Evolutionary conservation across 2,329 filamentous ascomycete genomes (phyloP).

Genomic region (Phoma herbarum): DNA sequence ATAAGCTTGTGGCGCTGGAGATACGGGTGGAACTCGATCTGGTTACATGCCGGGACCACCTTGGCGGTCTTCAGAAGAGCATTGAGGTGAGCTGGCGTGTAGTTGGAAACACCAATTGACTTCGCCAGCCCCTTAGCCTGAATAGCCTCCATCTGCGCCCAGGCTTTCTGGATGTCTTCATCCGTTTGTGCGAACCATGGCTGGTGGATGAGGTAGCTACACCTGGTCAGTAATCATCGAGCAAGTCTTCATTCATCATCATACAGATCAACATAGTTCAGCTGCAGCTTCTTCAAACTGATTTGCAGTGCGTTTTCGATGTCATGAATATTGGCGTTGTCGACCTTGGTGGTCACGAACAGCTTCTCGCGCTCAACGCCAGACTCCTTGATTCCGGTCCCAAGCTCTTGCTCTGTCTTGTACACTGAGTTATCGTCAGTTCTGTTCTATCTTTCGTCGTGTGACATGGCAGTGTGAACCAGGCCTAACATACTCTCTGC

Average conservation of each 20-base stretch:
- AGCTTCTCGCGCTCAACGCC: slow-evolving; percentile 58
- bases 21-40: slow-evolving; percentile 75
- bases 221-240: slow-evolving; percentile 7
- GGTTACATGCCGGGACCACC: slow-evolving; percentile 69
- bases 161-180: slow-evolving; percentile 64
- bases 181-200: slow-evolving; percentile 67
- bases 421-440: slow-evolving; percentile 50
- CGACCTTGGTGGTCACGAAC: slow-evolving; percentile 65
- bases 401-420: slow-evolving; percentile 61
- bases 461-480: not conserved
- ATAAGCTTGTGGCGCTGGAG: slow-evolving; percentile 69
- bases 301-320: slow-evolving; percentile 64
- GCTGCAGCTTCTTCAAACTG: slow-evolving; percentile 67
- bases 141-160: slow-evolving; percentile 68
- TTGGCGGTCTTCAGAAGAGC: slow-evolving; percentile 62
- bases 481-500: slow-evolving; percentile 66
- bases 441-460: no score
- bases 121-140: slow-evolving; percentile 65
- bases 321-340: slow-evolving; percentile 60
- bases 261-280: slow-evolving; percentile 70
- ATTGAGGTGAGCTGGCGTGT: slow-evolving; percentile 63
- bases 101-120: slow-evolving; percentile 70
- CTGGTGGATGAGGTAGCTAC: slow-evolving; percentile 68
- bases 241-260: slow-evolving; percentile 7
- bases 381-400: slow-evolving; percentile 57